Percentiles rank a stretch among this genome's conserved stretches.
Evolutionary conservation across 768 basidiomycete species (phyloP).

Genomic region (Mycena chlorophos): DNA sequence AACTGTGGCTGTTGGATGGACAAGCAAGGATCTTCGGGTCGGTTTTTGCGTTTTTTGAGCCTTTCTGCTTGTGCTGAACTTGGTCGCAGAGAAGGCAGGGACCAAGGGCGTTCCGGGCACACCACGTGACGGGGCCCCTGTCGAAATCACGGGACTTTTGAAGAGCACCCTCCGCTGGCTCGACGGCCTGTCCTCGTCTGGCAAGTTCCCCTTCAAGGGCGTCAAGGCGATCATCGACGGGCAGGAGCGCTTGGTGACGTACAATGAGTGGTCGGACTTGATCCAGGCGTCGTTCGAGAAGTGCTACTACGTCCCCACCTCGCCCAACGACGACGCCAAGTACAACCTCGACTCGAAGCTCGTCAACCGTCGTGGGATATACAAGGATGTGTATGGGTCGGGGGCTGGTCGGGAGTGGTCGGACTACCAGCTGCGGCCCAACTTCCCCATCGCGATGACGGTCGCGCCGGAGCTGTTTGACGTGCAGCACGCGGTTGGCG

Average conservation of each 20-base stretch:
- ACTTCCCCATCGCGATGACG: slow-evolving; percentile 95
- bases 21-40: slow-evolving; percentile 99
- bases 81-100: slow-evolving; percentile 60
- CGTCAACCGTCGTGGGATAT: slow-evolving; percentile 90
- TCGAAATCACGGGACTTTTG: slow-evolving; percentile 92
- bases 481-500: slow-evolving; percentile 72
- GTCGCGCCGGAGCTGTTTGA: slow-evolving; percentile 96
- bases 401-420: slow-evolving; percentile 89
- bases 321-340: slow-evolving; percentile 66
- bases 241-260: slow-evolving; percentile 68
- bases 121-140: slow-evolving; percentile 91
- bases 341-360: slow-evolving; percentile 71
- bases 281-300: slow-evolving; percentile 87
- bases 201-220: slow-evolving; percentile 87
- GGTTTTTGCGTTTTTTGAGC: slow-evolving; percentile 43
- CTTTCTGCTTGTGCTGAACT: not conserved
- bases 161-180: slow-evolving; percentile 95
- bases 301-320: slow-evolving; percentile 86
- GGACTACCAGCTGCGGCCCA: slow-evolving; percentile 92
- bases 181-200: slow-evolving; percentile 57
- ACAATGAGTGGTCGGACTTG: slow-evolving; percentile 85
- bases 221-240: slow-evolving; percentile 76
- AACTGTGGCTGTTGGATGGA: slow-evolving; percentile 99
- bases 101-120: slow-evolving; percentile 96
- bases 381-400: slow-evolving; percentile 97